phyloP scores from a whole-genome alignment of 2,329 filamentous ascomycete species.

The Colletotrichum scovillei region DNA sequence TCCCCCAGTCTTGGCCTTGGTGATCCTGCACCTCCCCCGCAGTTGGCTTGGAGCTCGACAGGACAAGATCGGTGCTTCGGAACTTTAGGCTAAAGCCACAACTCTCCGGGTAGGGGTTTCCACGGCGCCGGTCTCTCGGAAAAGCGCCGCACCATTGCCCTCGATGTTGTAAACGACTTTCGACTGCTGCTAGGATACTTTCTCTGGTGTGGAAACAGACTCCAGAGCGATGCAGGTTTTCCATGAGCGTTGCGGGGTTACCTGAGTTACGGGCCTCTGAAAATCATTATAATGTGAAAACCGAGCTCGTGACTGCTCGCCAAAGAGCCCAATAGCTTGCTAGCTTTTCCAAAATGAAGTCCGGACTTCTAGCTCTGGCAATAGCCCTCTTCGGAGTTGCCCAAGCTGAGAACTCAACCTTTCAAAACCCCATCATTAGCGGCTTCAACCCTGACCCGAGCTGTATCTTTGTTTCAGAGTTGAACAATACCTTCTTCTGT shows the following conservation, averaged over 20 bases:
- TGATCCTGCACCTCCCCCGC: slow-evolving; percentile 14
- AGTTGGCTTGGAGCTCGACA: background rate
- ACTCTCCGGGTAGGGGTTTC: background rate
- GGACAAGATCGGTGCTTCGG: slow-evolving; percentile 10
- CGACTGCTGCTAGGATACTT: rapidly evolving
- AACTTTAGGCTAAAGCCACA: slow-evolving; percentile 11
- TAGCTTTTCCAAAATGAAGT: background rate
- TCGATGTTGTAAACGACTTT: background rate
- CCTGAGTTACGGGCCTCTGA: rapidly evolving
- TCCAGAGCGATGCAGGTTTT: background rate
- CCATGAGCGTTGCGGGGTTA: background rate
- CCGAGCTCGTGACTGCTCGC: background rate
- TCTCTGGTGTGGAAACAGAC: background rate
- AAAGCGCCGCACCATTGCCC: background rate
- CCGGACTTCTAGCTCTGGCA: background rate
- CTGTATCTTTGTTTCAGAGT: slow-evolving; percentile 52
- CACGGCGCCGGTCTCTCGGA: background rate
- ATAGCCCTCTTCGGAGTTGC: background rate
- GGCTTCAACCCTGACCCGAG: slow-evolving; percentile 63
- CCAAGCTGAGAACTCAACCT: slow-evolving; percentile 40
- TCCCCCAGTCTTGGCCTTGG: background rate
- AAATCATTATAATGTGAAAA: background rate
- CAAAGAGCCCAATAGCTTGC: no score
- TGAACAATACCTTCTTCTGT: slow-evolving; percentile 60
- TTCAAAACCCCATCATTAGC: slow-evolving; percentile 58